Conservation (phyloP, 768 basidiomycete genomes). For the Pleurotus sapidus region DNA sequence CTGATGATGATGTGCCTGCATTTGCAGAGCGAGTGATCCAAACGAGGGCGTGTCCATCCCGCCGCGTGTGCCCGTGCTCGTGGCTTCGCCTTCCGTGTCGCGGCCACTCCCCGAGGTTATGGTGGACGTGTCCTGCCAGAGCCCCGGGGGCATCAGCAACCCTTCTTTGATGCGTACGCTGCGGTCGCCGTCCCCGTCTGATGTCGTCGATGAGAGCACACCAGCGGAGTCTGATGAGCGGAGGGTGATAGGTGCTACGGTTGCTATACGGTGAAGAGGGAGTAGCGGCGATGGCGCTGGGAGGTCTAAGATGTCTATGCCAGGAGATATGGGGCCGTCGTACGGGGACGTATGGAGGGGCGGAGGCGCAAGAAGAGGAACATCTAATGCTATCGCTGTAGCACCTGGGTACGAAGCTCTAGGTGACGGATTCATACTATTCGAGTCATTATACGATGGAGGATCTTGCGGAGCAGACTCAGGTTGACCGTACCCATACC, state of each 20-base stretch:
- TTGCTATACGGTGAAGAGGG: neutral
- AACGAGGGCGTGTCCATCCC: slow-evolving; percentile 17
- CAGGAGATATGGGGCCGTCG: neutral
- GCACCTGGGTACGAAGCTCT: neutral
- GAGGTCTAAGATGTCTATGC: slow-evolving; percentile 48
- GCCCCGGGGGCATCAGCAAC: neutral
- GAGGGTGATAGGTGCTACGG: neutral
- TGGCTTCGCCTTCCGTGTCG: slow-evolving; percentile 8
- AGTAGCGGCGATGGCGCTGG: slow-evolving; percentile 54
- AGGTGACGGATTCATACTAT: neutral
- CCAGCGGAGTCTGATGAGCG: neutral
- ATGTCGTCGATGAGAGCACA: neutral
- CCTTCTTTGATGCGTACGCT: neutral
- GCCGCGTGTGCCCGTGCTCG: slow-evolving; percentile 21
- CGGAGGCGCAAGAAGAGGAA: neutral
- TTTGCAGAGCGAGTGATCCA: slow-evolving; percentile 9
- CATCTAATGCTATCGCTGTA: slow-evolving; percentile 1
- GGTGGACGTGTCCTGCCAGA: slow-evolving; percentile 4
- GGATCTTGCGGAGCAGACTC: neutral
- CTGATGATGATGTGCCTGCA: slow-evolving; percentile 8
- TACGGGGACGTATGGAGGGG: too few relatives aligned
- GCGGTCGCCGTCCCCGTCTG: neutral
- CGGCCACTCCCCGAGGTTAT: neutral
- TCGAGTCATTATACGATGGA: neutral
- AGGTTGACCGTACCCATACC: neutral